A percentile compares a stretch with the other conserved stretches of the same genome.
Evolutionary conservation across 2,329 filamentous ascomycete genomes (phyloP).

Genomic region (Colletotrichum somersetense): DNA sequence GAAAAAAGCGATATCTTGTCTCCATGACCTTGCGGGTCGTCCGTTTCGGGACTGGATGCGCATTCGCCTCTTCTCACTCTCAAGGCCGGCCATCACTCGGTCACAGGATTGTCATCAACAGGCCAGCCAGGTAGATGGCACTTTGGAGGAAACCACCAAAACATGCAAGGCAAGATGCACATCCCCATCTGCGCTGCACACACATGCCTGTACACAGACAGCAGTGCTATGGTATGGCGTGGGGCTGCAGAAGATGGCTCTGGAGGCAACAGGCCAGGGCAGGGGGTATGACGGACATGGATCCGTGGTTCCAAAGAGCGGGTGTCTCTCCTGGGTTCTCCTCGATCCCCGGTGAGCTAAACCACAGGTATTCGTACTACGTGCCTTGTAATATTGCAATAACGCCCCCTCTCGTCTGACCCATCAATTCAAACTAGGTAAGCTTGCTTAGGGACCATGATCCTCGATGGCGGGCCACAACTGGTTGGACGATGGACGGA

Average conservation of each 20-base stretch:
- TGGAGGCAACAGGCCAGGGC: not conserved
- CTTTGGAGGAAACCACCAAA: constrained; percentile 40
- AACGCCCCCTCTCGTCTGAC: constrained; percentile 20
- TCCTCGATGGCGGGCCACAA: constrained; percentile 1
- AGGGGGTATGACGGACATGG: constrained; percentile 31
- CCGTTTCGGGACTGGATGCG: constrained; percentile 39
- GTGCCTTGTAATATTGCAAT: not conserved
- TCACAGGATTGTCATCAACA: constrained; percentile 21
- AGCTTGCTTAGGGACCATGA: constrained; percentile 10
- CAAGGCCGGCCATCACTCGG: constrained; percentile 10
- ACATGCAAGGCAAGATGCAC: constrained; percentile 41
- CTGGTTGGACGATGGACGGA: constrained; percentile 26
- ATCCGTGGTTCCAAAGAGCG: constrained; percentile 30
- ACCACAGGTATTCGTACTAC: too few relatives aligned
- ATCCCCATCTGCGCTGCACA: constrained; percentile 37
- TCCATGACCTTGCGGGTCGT: constrained; percentile 1
- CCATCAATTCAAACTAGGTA: constrained; percentile 20
- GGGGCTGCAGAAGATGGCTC: constrained; percentile 16
- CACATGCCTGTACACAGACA: too few relatives aligned
- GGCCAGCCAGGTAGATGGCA: constrained; percentile 29
- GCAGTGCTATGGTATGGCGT: not conserved
- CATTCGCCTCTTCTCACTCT: constrained; percentile 29
- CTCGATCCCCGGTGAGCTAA: constrained; percentile 19
- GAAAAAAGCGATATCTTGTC: not conserved
- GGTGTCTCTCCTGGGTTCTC: constrained; percentile 19